Percentiles rank a stretch among this genome's conserved stretches.
Conservation (phyloP, 371 early-diverging fungal genomes). For the Blyttiomyces sp. region DNA sequence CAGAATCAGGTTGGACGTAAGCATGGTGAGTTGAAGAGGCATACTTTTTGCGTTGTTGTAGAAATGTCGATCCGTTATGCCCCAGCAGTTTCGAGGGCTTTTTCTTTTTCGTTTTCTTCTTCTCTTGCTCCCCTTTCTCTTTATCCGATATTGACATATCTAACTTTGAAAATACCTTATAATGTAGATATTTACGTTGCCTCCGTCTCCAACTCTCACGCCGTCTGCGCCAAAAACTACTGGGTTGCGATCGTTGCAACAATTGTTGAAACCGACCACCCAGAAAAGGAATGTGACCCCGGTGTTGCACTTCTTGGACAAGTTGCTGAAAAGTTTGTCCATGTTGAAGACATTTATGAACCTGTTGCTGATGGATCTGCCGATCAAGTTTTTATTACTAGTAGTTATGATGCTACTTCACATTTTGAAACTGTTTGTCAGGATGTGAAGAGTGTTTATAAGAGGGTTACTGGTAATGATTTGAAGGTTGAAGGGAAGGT, state of each 20-base stretch:
- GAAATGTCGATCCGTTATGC: background rate
- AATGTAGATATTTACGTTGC: conserved; percentile 88
- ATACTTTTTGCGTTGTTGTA: too few relatives aligned
- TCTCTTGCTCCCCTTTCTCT: background rate
- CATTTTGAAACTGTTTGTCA: conserved; percentile 98
- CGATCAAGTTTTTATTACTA: conserved; percentile 86
- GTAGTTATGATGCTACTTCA: conserved; percentile 96
- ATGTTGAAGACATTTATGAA: conserved; percentile 76
- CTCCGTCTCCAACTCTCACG: conserved; percentile 82
- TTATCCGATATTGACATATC: background rate
- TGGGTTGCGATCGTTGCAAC: conserved; percentile 95
- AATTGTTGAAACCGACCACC: conserved; percentile 83
- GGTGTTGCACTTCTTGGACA: conserved; percentile 88
- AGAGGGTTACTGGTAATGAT: conserved; percentile 85
- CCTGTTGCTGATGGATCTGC: conserved; percentile 79
- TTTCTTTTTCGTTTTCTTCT: background rate
- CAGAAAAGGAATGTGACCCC: conserved; percentile 86
- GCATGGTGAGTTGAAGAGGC: conserved; percentile 56
- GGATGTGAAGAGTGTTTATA: conserved; percentile 92
- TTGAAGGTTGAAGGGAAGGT: conserved; percentile 61
- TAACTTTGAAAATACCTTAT: background rate
- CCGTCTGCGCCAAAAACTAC: conserved; percentile 83
- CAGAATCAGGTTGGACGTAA: conserved; percentile 92
- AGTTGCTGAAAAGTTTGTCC: conserved; percentile 87
- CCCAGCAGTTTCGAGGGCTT: background rate